A percentile compares a stretch with the other conserved stretches of the same genome.
These are phyloP conservation scores for Pseudocercospora macadamiae DNA, from an alignment of 2,329 filamentous ascomycete genomes.

Conservation along the genomic window DNA sequence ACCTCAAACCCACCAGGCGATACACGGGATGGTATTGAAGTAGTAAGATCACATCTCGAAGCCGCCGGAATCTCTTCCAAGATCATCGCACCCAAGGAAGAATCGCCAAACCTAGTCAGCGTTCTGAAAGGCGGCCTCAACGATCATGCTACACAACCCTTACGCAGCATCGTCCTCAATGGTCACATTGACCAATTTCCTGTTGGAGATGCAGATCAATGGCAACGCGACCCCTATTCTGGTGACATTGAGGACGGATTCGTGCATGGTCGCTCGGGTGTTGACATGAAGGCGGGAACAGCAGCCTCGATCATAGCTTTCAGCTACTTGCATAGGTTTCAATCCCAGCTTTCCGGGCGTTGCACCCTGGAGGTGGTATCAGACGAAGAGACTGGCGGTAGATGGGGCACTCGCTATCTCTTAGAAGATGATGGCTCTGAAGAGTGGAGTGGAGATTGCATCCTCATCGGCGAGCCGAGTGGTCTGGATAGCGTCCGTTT, in stretches of 20 bases:
- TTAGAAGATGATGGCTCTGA: conserved; percentile 36
- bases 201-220: conserved; percentile 39
- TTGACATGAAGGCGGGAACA: conserved; percentile 51
- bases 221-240: conserved; percentile 44
- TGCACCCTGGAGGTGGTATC: conserved; percentile 40
- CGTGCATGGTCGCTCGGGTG: conserved; percentile 44
- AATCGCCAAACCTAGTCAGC: conserved; percentile 42
- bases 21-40: conserved; percentile 40
- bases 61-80: conserved; percentile 24
- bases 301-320: conserved; percentile 46
- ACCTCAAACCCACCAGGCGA: conserved; percentile 46
- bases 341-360: conserved; percentile 18
- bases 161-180: conserved; percentile 44
- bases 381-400: conserved; percentile 47
- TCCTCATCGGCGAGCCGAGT: conserved; percentile 46
- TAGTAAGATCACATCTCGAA: conserved; percentile 38
- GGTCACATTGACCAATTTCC: conserved; percentile 51
- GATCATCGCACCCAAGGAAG: conserved; percentile 36
- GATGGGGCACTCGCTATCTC: conserved; percentile 42
- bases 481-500: conserved; percentile 46
- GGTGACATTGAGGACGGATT: conserved; percentile 39
- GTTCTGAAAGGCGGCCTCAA: conserved; percentile 32
- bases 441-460: conserved; percentile 43
- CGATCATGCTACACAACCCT: conserved; percentile 20
- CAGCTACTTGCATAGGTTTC: conserved; percentile 34